Base-by-base conservation (phyloP, 2,329 filamentous ascomycete genomes). In the Ascochyta clinopodiicola region DNA sequence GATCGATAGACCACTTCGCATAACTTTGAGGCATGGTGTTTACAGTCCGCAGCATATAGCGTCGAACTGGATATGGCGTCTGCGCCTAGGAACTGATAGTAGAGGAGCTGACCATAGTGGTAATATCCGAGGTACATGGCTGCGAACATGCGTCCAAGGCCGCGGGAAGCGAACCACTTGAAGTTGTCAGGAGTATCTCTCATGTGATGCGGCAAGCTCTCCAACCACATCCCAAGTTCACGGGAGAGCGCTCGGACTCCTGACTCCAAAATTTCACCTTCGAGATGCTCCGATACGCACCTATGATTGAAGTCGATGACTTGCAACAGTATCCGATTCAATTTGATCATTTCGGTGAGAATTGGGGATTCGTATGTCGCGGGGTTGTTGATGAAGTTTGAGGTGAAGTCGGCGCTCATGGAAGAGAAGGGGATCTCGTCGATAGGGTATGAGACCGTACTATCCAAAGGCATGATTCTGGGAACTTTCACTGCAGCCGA, bases 111-210 rank as follows among this genome's bases (percentile, higher is more conserved):
- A 13, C 63, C 64, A 43, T 61, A 67, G 35, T 67, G 64, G 25
- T 67, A 67, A 34, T 66, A 67, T 3, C 64, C 64, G 12, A 67
- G 58, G 51, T 67, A 67, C 5, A 67, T 49, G 17, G 64, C 64
- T 10, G 57, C 56, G 22, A 67, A 67, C 61, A 67, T 64, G 8
- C 64, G 59, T 2, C 64, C 64, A 17, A 66, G 57, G 4, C 64
- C 63, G 27, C 55, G 59, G 19, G 60, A 62, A 22, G 64, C 60
- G 36, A 66, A 67, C 40, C 58, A 62, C 27, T 57, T 55, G 36
- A 67, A 63, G 22, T 67, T 67, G 10, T 56, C 61, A 6, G 64
- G 61, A 4, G 64, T 67, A 36, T 67, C 64, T 27, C 60, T 61
- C 63, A 67, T 63, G n/a, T 63, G 59, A 35, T 60, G 56, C n/a